A percentile compares a stretch with the other conserved stretches of the same genome.
Evolutionary conservation across 345 rosid species (phyloP).

Genomic region (Sisymbrium irio): DNA sequence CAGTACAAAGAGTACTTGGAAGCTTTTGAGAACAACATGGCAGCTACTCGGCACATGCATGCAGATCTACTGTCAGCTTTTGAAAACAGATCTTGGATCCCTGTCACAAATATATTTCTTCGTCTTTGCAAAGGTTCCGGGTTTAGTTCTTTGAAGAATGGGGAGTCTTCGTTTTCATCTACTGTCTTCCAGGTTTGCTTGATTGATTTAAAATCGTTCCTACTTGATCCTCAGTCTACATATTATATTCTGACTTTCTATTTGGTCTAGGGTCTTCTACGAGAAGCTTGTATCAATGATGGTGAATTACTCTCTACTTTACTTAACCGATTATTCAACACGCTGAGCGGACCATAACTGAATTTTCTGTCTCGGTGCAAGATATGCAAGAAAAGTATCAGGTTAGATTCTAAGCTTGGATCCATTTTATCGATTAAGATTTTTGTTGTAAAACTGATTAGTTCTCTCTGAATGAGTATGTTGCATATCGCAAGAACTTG

Average conservation of each 20-base stretch:
- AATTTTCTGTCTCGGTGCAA: slow-evolving; percentile 87
- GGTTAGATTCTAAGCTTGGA: slow-evolving; percentile 37
- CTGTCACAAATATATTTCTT: slow-evolving; percentile 86
- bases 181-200: slow-evolving; percentile 71
- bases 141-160: slow-evolving; percentile 74
- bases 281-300: slow-evolving; percentile 72
- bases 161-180: slow-evolving; percentile 82
- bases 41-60: slow-evolving; percentile 75
- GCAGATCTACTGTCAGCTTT: slow-evolving; percentile 76
- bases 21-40: slow-evolving; percentile 83
- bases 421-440: background rate
- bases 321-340: slow-evolving; percentile 90
- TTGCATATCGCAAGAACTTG: background rate
- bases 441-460: background rate
- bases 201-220: slow-evolving; percentile 1
- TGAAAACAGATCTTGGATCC: slow-evolving; percentile 96
- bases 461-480: background rate
- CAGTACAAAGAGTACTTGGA: slow-evolving; percentile 84
- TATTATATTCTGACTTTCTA: background rate
- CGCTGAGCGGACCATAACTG: slow-evolving; percentile 97
- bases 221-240: background rate
- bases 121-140: slow-evolving; percentile 85
- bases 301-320: slow-evolving; percentile 76
- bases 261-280: slow-evolving; percentile 54
- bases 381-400: slow-evolving; percentile 97